Evolutionary conservation across 2,329 filamentous ascomycete species (phyloP), one percentile per base, ranked within the genome.

Genomic region (Ophioceras dolichostomum): DNA sequence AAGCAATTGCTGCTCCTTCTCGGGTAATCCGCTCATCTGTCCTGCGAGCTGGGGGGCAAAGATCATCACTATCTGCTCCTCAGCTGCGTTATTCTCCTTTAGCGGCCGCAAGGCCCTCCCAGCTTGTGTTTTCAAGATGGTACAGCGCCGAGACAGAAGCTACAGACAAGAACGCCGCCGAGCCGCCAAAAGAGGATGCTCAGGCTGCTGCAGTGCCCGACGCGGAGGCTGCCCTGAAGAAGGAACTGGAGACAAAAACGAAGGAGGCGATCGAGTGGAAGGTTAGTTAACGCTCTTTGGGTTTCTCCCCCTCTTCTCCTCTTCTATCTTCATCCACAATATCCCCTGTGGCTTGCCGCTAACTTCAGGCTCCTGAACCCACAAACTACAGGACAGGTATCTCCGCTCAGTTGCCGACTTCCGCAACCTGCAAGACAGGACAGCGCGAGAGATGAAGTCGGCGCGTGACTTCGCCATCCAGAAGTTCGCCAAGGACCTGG

Each of bases 371-470:
- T n/a, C n/a, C n/a, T n/a, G n/a, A n/a, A n/a, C 18, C 27, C 28
- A 18, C 12, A 18, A 32, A n/a, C n/a, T n/a, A 39, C 41, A 96
- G 91, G 91, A 96, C 65, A 91, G 87, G 68, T 93, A 87, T 62
- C 75, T 95, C 45, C 89, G 91, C 57, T 83, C 83, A 39, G 79
- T 96, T 46, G 91, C 91, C 63, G 91, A 98, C 53, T 96, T 93
- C 75, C 86, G 86, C 58, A 98, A 96, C 66, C 83, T 98, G 36
- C 89, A 96, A 67, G 86, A 95, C 55, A 85, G 91, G 55, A 94
- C 86, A 31, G 75, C 80, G 59, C 86, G 91, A 55, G 91, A 98
- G 49, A 80, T 93, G 58, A 84, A 91, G 61, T 64, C 74, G 16
- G 85, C 89, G 16, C 80, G 81, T 50, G 84, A 94, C 63, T 98